Conservation (phyloP, 345 rosid species). For the Hibiscus trionum region DNA sequence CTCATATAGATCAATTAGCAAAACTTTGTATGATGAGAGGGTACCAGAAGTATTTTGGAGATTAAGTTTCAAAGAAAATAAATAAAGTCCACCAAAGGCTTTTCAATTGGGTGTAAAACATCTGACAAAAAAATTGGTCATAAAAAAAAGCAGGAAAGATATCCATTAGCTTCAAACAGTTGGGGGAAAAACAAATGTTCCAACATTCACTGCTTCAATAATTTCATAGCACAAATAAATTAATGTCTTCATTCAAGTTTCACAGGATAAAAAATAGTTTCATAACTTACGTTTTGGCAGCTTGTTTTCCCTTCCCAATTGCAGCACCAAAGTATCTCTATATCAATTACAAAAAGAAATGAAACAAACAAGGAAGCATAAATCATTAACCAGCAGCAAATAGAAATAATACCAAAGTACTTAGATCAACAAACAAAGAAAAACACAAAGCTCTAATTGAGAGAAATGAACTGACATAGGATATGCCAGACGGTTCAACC, state of each 20-base stretch:
- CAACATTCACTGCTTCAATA: background rate
- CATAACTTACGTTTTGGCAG: conserved; percentile 87
- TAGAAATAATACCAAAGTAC: background rate
- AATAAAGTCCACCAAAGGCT: background rate
- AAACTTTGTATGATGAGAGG: background rate
- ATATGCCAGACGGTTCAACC: conserved; percentile 96
- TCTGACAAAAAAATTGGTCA: background rate
- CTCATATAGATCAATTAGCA: background rate
- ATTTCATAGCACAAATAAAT: background rate
- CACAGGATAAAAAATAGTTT: background rate
- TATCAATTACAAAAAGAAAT: conserved; percentile 14
- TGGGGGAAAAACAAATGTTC: background rate
- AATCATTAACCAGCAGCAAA: too few species aligned
- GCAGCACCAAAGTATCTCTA: conserved; percentile 97
- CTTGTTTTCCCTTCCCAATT: conserved; percentile 96
- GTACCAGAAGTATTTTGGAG: background rate
- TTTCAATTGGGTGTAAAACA: background rate
- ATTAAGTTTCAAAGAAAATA: background rate
- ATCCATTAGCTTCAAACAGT: background rate
- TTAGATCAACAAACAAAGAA: background rate
- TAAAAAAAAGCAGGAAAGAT: background rate
- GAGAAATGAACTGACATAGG: conserved; percentile 52
- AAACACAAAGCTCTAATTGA: background rate
- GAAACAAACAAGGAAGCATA: background rate
- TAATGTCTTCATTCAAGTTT: background rate